Conservation (phyloP, 306 rosid species). For the Prunus davidiana region DNA sequence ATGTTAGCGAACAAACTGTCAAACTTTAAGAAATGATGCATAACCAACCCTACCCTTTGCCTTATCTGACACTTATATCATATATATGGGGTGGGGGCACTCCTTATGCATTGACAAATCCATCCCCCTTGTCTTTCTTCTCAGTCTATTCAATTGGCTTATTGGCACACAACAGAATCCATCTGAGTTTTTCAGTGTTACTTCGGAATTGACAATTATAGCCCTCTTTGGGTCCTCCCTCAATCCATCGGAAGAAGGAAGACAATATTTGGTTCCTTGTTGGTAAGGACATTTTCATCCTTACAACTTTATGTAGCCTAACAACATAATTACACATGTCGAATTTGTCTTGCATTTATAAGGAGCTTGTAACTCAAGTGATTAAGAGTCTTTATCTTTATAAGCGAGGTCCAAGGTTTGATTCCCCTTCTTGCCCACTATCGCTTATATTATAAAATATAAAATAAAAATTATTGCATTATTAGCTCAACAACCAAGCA, state of each 20-base stretch:
- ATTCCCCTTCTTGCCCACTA: no score
- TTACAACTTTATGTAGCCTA: no score
- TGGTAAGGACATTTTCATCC: no score
- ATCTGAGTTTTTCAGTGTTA: slow-evolving; percentile 8
- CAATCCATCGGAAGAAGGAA: no score
- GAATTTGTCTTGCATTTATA: no score
- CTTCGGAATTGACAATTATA: slow-evolving; percentile 6
- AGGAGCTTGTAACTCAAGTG: background rate
- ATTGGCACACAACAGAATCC: slow-evolving; percentile 25
- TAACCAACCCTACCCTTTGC: slow-evolving; percentile 16
- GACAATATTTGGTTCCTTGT: no score
- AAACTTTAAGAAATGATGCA: slow-evolving; percentile 9
- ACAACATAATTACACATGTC: no score
- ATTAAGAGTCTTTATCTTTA: no score
- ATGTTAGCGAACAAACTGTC: slow-evolving; percentile 4
- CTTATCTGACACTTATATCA: slow-evolving; percentile 11
- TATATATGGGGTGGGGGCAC: slow-evolving; percentile 5
- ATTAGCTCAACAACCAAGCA: no score
- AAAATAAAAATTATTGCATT: no score
- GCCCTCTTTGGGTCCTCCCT: background rate
- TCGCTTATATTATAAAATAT: no score
- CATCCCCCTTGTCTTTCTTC: slow-evolving; percentile 22
- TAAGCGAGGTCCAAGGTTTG: no score
- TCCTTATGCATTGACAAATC: slow-evolving; percentile 20
- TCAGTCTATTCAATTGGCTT: background rate